Conservation (phyloP, 1,139 yeast genomes). For the Yamadazyma friedrichii region DNA sequence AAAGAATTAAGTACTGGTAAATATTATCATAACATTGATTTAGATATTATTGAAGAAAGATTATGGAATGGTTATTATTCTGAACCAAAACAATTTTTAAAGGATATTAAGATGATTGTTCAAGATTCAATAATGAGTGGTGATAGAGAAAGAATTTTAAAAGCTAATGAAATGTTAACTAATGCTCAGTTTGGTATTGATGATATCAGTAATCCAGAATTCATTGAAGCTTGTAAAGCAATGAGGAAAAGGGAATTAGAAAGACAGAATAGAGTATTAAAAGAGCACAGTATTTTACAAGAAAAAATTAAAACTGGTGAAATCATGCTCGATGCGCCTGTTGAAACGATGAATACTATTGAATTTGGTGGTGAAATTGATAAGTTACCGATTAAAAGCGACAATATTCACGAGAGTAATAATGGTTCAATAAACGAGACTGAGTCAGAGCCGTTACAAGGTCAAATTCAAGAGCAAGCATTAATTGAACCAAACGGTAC, state of each 20-base stretch:
- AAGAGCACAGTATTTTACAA: conserved; percentile 34
- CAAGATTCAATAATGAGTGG: conserved; percentile 72
- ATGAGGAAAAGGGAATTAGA: conserved; percentile 66
- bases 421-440: background rate
- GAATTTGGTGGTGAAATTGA: conserved; percentile 2
- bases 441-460: background rate
- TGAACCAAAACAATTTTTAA: conserved; percentile 86
- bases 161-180: conserved; percentile 94
- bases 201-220: conserved; percentile 75
- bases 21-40: conserved; percentile 80
- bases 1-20: conserved; percentile 73
- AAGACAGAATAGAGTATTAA: conserved; percentile 48
- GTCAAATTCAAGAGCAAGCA: conserved; percentile 6
- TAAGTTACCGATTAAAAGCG: background rate
- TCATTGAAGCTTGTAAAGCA: conserved; percentile 73
- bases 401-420: background rate
- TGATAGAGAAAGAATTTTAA: conserved; percentile 81
- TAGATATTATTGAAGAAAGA: conserved; percentile 91
- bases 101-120: conserved; percentile 81
- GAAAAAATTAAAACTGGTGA: conserved; percentile 14
- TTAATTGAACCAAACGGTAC: conserved; percentile 6
- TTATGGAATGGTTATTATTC: conserved; percentile 96
- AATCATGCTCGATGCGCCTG: conserved; percentile 1
- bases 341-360: background rate
- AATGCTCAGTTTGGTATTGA: conserved; percentile 95